Base-by-base conservation (phyloP, 805 yeast species). In the Saturnispora kantuleensis region DNA sequence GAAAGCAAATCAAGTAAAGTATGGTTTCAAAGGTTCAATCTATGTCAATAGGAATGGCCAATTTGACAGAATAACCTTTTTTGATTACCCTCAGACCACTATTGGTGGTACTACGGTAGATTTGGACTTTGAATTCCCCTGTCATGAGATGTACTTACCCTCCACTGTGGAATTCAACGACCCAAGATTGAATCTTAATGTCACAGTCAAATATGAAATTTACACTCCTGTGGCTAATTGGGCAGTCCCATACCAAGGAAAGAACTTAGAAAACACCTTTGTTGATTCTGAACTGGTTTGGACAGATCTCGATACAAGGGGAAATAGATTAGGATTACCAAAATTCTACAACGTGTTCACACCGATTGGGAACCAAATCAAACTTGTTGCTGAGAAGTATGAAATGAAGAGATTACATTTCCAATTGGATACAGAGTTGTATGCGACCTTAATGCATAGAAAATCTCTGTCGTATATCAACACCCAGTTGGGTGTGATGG, bases 81-180 rank as follows among this genome's bases (percentile, higher is more conserved):
- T 41, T 35, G 39, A 41, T 29, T 41, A 31, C 31, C 9, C 28
- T 12, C 10, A 33, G n/a, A 21, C 18, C 6, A 13, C n/a, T 11
- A 15, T 15, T 3, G 17, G 12, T 18, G 37, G 29, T 28, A 28
- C n/a, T 10, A 13, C 10, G 5, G 31, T 35, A 3, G 8, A 33
- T 6, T 29, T 42, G 31, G 45, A 42, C 13, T 42, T 42, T 30
- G 45, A 42, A 21, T 42, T 42, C 31, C 45, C 45, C 3, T 42
- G 45, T 35, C 45, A 42, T 31, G 39, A 42, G 5, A 31, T 42
- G 39, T 42, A 42, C n/a, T 36, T 42, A 18, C 45, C 45, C 5
- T 42, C 45, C 21, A 30, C 36, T 21, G 18, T 26, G 18, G 18
- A 40, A 13, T 40, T 18, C 16, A 40, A 15, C 11, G 42, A 40